phyloP scores from a whole-genome alignment of 1,284 basidiomycete species.

The Butyriboletus appendiculatus region DNA sequence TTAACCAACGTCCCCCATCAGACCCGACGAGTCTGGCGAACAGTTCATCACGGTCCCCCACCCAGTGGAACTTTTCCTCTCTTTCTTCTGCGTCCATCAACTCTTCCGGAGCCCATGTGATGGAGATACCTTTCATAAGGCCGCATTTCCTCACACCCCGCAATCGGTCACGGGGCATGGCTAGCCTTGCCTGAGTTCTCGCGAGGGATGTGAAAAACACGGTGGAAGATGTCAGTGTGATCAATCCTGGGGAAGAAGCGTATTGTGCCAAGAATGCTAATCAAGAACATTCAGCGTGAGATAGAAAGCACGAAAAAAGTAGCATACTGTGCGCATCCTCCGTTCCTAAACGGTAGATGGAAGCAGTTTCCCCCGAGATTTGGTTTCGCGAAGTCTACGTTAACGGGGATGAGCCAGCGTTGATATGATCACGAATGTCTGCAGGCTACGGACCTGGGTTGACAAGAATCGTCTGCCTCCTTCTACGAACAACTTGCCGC shows the following conservation, averaged over 20 bases:
- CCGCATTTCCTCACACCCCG: conserved; percentile 60
- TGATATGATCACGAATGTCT: neutral
- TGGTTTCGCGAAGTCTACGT: conserved; percentile 9
- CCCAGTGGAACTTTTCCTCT: conserved; percentile 59
- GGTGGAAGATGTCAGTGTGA: conserved; percentile 51
- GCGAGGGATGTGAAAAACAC: conserved; percentile 59
- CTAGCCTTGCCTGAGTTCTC: conserved; percentile 45
- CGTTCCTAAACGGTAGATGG: neutral
- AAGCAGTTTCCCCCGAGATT: neutral
- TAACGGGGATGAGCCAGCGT: neutral
- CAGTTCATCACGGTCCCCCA: conserved; percentile 62
- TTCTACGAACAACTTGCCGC: conserved; percentile 45
- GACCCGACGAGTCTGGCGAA: conserved; percentile 66
- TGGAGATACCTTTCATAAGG: conserved; percentile 51
- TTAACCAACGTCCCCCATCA: conserved; percentile 43
- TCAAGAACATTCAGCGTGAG: conserved; percentile 1
- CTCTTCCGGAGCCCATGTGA: conserved; percentile 43
- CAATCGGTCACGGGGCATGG: conserved; percentile 48
- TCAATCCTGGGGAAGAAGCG: conserved; percentile 53
- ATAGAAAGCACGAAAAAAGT: conserved; percentile 1
- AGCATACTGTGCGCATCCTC: conserved; percentile 45
- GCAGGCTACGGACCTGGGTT: conserved; percentile 34
- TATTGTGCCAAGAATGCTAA: conserved; percentile 65
- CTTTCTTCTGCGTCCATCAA: conserved; percentile 34
- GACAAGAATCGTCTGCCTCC: conserved; percentile 45